Percentiles rank a stretch among this genome's conserved stretches.
These are phyloP conservation scores for Omphalea diandra DNA, from an alignment of 441 rosid genomes.

Conservation along the genomic window DNA sequence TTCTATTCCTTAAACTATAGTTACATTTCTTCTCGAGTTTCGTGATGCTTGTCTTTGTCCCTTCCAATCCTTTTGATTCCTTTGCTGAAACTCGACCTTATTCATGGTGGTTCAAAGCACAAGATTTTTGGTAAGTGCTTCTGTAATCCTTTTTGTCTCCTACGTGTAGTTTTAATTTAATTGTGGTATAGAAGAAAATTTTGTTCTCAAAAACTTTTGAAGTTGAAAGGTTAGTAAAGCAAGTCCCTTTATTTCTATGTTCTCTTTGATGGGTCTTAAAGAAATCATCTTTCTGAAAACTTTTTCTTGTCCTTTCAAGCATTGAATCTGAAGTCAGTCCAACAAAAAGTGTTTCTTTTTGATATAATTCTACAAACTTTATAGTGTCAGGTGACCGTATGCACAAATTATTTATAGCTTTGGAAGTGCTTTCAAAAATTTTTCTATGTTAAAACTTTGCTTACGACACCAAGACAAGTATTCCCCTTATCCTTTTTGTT, in stretches of 20 bases:
- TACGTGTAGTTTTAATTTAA: neutral
- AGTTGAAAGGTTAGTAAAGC: conserved; percentile 22
- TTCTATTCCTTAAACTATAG: conserved; percentile 25
- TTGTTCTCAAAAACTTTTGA: conserved; percentile 14
- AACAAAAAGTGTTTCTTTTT: neutral
- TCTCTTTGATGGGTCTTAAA: neutral
- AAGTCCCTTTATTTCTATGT: neutral
- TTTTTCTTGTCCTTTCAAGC: neutral
- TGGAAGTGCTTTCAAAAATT: neutral
- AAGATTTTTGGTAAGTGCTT: conserved; percentile 31
- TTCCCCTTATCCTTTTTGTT: neutral
- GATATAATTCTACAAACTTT: conserved; percentile 7
- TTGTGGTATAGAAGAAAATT: too few species aligned
- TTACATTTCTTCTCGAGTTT: conserved; percentile 28
- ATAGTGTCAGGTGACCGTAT: neutral
- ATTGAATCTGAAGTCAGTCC: neutral
- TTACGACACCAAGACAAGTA: neutral
- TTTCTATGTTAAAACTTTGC: neutral
- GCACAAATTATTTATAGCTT: conserved; percentile 1
- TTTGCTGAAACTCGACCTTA: conserved; percentile 17
- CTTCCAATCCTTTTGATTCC: neutral
- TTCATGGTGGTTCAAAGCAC: conserved; percentile 47
- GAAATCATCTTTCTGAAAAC: neutral
- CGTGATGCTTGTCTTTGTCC: conserved; percentile 29
- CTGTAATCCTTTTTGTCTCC: conserved; percentile 29